Base-by-base conservation (phyloP, 352 stramenopile genomes). In the Pythium phragmitis region DNA sequence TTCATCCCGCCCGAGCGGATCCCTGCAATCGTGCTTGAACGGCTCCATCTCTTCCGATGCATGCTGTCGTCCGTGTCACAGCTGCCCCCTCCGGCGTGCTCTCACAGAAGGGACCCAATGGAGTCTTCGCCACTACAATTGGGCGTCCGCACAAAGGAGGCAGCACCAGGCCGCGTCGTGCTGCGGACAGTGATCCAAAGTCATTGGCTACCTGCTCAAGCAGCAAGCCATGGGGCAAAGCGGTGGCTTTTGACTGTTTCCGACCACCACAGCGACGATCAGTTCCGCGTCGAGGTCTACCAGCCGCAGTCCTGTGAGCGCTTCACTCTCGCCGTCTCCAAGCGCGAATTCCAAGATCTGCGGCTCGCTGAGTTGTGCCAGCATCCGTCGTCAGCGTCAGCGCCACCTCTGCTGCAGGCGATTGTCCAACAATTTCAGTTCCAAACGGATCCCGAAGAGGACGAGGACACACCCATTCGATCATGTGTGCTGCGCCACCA, bases 21-120 rank as follows among this genome's bases (percentile, higher is more conserved):
- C 8, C 73, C 82, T 5, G 42, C 33, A 1, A 58, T 91, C 12
- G 60, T 92, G 13, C 77, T 92, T 33, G 80, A 91, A 58, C 76
- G 84, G 7, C 52, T 92, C 13, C 80, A 82, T 59, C 50, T 92
- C 4, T 91, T 77, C 56, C 68, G 72, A 5, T 26, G 46, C 4
- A 23, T 12, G 1, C 67, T 43, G 33, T 50, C 62, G 12, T 39
- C 26, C 1, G 8, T 19, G 1, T 21, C 26, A 8, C 3, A 50
- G 8, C 19, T 19, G 11, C 26, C 21, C 12, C 43, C 19, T 13
- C 43, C 43, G 43, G 16, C 43, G 12, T 43, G 12, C 37, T 43
- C 37, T 43, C 37, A 43, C 11, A 17, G 12, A 17, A n/a, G 2
- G 37, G 37, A 43, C 12, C 37, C 6, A 43, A 17, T 17, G n/a